Base-by-base conservation (phyloP, 2,329 filamentous ascomycete genomes). In the Claviceps monticola region DNA sequence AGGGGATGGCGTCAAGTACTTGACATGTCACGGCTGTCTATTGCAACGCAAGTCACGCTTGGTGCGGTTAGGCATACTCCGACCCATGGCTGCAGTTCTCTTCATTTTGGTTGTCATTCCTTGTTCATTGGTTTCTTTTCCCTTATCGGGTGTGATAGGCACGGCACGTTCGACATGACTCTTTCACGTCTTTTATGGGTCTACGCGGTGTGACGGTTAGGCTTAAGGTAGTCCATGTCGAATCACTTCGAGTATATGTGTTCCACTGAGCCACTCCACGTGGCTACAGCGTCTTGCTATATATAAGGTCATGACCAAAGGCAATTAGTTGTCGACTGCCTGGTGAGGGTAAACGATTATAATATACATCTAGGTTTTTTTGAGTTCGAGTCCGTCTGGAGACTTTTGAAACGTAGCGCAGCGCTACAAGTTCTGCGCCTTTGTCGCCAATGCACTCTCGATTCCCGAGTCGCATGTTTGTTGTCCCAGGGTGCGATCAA, bases 1-100 rank as follows among this genome's bases (percentile, higher is more conserved):
- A 11, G 29, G 29, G 42, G 19, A 45, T 14, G 49, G 47, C 56
- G 53, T 58, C 59, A 61, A 63, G 53, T 56, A 60, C 53, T 57
- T 56, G 17, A 52, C 26, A 44, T 36, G 16, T 26, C 37, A 52
- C 54, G 45, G 48, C 42, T 51, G 49, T n/a, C 44, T 51, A 54
- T 51, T 54, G 43, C 51, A 52, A 34, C 48, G 54, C 51, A 49
- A 34, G 46, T 46, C 50, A 50, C 51, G 53, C 50, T 49, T 52
- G 52, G 46, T 51, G 47, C 54, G 48, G 53, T 43, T 48, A 9
- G 50, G 41, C 49, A 55, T 50, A 44, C 53, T 53, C n/a, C 36
- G 23, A 36, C 49, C 46, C 19, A 36, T 42, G 46, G 46, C 49
- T 48, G 47, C 50, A 47, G 48, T 49, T 51, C 49, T 49, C 51